These are phyloP conservation scores for Leucocoprinus birnbaumii DNA, from an alignment of 768 basidiomycete species.

Conservation along the genomic window DNA sequence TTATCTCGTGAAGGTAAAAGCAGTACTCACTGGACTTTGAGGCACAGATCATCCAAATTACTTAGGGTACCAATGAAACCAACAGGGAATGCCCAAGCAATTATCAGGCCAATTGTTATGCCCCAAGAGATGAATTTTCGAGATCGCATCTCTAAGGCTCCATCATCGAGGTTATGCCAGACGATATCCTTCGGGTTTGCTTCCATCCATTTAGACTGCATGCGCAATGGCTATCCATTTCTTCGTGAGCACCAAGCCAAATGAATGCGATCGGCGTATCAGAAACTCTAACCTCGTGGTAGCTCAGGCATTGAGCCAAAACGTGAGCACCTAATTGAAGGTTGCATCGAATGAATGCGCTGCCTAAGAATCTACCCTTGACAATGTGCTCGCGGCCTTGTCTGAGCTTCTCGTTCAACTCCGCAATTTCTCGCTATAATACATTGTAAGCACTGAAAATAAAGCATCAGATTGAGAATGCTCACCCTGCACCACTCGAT, in stretches of 20 bases:
- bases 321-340: conserved; percentile 75
- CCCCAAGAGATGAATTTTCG: conserved; percentile 55
- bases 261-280: background rate
- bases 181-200: conserved; percentile 52
- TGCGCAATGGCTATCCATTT: conserved; percentile 41
- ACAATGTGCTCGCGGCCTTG: conserved; percentile 31
- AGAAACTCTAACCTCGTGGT: conserved; percentile 39
- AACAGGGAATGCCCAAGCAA: conserved; percentile 66
- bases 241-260: conserved; percentile 1
- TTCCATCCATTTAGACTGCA: conserved; percentile 65
- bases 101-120: conserved; percentile 54
- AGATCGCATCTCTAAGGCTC: conserved; percentile 47
- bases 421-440: conserved; percentile 48
- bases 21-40: conserved; percentile 36
- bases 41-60: conserved; percentile 52
- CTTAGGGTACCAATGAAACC: conserved; percentile 64
- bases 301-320: conserved; percentile 55
- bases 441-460: background rate
- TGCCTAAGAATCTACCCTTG: conserved; percentile 47
- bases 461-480: background rate
- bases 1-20: background rate
- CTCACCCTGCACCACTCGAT: conserved; percentile 57
- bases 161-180: conserved; percentile 53
- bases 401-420: conserved; percentile 41
- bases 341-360: conserved; percentile 66